These are phyloP conservation scores for Colletotrichum sp. DNA, from an alignment of 2,329 filamentous ascomycete genomes.

Conservation along the genomic window DNA sequence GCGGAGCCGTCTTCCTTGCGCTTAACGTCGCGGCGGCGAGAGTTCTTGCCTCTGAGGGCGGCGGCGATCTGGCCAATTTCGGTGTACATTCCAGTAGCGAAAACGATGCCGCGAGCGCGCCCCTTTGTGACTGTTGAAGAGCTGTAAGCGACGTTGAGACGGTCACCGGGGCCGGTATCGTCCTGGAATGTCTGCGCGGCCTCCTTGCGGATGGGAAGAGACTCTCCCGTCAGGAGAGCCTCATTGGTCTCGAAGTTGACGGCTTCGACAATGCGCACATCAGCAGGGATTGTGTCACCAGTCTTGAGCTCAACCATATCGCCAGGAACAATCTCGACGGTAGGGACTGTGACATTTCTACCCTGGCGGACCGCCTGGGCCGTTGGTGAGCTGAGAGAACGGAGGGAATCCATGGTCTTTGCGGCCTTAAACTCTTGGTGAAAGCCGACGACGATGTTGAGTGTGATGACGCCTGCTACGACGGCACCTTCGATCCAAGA, in stretches of 20 bases:
- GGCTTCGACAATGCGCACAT: conserved; percentile 60
- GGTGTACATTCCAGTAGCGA: conserved; percentile 65
- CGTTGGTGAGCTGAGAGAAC: conserved; percentile 47
- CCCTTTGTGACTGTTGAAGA: conserved; percentile 68
- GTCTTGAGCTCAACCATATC: conserved; percentile 60
- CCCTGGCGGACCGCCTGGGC: conserved; percentile 48
- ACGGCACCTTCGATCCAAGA: conserved; percentile 68
- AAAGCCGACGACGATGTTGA: conserved; percentile 62
- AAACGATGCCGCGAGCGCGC: conserved; percentile 63
- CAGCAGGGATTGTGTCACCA: conserved; percentile 67
- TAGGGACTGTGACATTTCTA: conserved; percentile 39
- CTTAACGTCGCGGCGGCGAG: conserved; percentile 40
- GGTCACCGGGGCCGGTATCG: conserved; percentile 57
- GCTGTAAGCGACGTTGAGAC: conserved; percentile 67
- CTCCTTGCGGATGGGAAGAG: conserved; percentile 63
- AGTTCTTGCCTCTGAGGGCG: conserved; percentile 42
- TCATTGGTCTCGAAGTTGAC: conserved; percentile 75
- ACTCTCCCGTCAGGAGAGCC: conserved; percentile 68
- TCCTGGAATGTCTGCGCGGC: conserved; percentile 44
- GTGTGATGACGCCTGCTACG: conserved; percentile 59
- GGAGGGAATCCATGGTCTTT: conserved; percentile 54
- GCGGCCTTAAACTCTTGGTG: conserved; percentile 51
- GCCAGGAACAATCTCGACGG: conserved; percentile 57
- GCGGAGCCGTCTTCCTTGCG: conserved; percentile 47
- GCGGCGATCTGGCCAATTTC: conserved; percentile 67